Evolutionary conservation across 2,329 filamentous ascomycete species (phyloP).

Genomic region (Emergomyces orientalis): DNA sequence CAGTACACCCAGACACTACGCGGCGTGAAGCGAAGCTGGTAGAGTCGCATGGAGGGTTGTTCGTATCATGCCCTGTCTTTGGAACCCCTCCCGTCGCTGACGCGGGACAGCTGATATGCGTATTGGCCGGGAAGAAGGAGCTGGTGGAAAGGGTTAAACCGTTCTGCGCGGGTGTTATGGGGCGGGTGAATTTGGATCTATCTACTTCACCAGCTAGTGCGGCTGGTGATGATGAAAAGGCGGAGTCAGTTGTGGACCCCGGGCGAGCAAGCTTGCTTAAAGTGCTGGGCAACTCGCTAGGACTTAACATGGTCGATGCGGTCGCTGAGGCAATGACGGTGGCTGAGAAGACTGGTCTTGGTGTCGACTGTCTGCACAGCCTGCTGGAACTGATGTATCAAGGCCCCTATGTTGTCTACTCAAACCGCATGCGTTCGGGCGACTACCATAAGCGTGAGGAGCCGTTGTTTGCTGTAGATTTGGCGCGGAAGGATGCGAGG

Average conservation of each 20-base stretch:
- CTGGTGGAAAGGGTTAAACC: slow-evolving; percentile 57
- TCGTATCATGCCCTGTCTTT: slow-evolving; percentile 59
- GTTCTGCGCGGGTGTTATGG: slow-evolving; percentile 64
- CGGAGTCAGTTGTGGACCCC: slow-evolving; percentile 50
- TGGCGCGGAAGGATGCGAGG: slow-evolving; percentile 71
- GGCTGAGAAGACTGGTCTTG: slow-evolving; percentile 72
- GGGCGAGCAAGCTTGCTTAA: slow-evolving; percentile 64
- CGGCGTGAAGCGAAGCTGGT: slow-evolving; percentile 53
- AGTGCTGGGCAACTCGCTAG: slow-evolving; percentile 77
- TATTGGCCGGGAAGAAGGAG: slow-evolving; percentile 56
- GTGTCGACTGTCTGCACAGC: slow-evolving; percentile 57
- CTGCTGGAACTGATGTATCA: slow-evolving; percentile 67
- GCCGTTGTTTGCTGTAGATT: slow-evolving; percentile 73
- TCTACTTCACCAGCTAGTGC: slow-evolving; percentile 21
- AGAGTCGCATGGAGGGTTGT: slow-evolving; percentile 54
- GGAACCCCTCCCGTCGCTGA: slow-evolving; percentile 41
- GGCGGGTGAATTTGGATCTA: slow-evolving; percentile 61
- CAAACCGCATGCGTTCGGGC: slow-evolving; percentile 61
- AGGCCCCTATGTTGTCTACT: slow-evolving; percentile 66
- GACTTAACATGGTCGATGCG: slow-evolving; percentile 72
- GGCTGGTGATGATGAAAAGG: slow-evolving; percentile 27
- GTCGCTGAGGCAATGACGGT: slow-evolving; percentile 68
- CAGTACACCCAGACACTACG: slow-evolving; percentile 74
- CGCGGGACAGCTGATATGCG: slow-evolving; percentile 59
- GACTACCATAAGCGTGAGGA: slow-evolving; percentile 67